Percentiles rank a stretch among this genome's conserved stretches.
Evolutionary conservation across 257 asterid genomes (phyloP).

Genomic region (Scutellaria minor): DNA sequence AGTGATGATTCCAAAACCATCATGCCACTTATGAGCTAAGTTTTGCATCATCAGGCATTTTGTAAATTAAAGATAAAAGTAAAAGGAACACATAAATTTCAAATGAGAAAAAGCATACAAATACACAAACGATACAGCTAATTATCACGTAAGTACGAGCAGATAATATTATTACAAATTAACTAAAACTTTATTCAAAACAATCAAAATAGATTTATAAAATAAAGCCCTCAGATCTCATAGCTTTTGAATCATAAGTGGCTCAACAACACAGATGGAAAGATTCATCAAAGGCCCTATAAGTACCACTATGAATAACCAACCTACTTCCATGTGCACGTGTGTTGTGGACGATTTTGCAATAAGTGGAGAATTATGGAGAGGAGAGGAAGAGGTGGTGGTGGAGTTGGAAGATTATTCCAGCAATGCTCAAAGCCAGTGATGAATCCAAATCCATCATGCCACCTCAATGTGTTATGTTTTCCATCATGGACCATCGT

Average conservation of each 20-base stretch:
- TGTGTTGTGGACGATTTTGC: conserved; percentile 18
- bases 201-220: neutral
- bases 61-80: too few relatives aligned
- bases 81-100: too few relatives aligned
- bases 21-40: too few relatives aligned
- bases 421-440: conserved; percentile 44
- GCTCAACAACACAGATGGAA: conserved; percentile 31
- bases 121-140: too few relatives aligned
- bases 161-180: too few relatives aligned
- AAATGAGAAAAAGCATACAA: too few relatives aligned
- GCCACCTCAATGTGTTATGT: conserved; percentile 48
- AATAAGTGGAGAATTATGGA: neutral
- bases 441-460: conserved; percentile 53
- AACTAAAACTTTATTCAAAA: too few relatives aligned
- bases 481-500: conserved; percentile 57
- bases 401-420: conserved; percentile 36
- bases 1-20: too few relatives aligned
- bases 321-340: neutral
- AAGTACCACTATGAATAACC: conserved; percentile 48
- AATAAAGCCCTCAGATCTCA: conserved; percentile 83
- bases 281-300: conserved; percentile 53
- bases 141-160: too few relatives aligned
- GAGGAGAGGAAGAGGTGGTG: neutral
- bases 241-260: conserved; percentile 68
- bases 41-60: too few relatives aligned